Evolutionary conservation across 176 grass and related monocot genomes (phyloP).

Genomic region (Carex pumila): DNA sequence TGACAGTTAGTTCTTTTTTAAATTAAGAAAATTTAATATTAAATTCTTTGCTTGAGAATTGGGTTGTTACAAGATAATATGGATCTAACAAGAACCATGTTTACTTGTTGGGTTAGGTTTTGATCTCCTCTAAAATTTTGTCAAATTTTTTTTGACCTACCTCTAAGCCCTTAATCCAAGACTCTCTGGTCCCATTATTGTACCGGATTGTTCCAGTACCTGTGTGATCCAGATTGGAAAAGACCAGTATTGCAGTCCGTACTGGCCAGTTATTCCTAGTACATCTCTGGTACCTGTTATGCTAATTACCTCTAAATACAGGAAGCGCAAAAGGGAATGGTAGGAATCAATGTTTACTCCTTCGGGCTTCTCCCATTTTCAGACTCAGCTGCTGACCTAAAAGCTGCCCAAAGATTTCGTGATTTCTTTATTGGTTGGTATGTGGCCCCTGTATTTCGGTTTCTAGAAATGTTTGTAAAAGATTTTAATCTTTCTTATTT

Average conservation of each 20-base stretch:
- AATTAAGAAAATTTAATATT: background rate
- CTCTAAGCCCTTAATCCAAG: background rate
- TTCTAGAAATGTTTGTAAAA: background rate
- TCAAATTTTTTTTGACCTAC: background rate
- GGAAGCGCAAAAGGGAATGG: slow-evolving; percentile 39
- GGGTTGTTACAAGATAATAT: background rate
- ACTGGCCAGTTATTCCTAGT: background rate
- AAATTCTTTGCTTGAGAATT: background rate
- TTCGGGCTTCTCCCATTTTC: slow-evolving; percentile 36
- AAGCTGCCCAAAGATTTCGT: slow-evolving; percentile 27
- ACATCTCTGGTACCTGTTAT: background rate
- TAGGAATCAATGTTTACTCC: slow-evolving; percentile 47
- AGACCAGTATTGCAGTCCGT: background rate
- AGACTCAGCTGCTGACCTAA: slow-evolving; percentile 34
- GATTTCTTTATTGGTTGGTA: slow-evolving; percentile 34
- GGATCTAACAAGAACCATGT: background rate
- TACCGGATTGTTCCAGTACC: background rate
- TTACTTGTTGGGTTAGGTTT: background rate
- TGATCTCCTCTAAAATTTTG: background rate
- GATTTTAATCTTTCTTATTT: background rate
- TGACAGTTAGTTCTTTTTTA: background rate
- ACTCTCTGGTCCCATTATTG: background rate
- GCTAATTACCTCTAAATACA: slow-evolving; percentile 2
- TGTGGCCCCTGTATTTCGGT: background rate
- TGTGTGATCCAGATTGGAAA: background rate